Percentiles rank a stretch among this genome's conserved stretches.
Evolutionary conservation across 2,329 filamentous ascomycete genomes (phyloP).

Genomic region (Paracorniculantispora psalliotae): DNA sequence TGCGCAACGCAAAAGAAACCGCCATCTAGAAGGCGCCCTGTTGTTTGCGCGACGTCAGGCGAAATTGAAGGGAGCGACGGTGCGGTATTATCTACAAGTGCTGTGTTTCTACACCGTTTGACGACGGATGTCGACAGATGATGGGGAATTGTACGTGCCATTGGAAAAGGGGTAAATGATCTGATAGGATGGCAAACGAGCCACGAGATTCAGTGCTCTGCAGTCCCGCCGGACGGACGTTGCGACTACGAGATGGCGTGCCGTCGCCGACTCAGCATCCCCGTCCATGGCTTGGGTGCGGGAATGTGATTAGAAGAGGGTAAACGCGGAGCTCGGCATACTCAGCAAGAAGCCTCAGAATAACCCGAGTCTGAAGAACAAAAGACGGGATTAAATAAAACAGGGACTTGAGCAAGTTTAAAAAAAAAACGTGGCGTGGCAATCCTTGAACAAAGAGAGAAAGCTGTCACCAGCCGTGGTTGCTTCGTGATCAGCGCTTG

Average conservation of each 20-base stretch:
- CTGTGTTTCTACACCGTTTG: neutral
- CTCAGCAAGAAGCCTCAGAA: neutral
- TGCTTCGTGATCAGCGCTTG: conserved; percentile 3
- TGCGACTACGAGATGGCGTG: too few species aligned
- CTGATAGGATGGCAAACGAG: neutral
- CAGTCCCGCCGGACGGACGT: neutral
- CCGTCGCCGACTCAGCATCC: neutral
- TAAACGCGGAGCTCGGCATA: neutral
- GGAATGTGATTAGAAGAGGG: neutral
- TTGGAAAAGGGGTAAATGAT: neutral
- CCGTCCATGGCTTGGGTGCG: neutral
- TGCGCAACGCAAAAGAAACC: neutral
- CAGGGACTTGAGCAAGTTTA: neutral
- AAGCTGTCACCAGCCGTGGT: neutral
- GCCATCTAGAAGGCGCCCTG: neutral
- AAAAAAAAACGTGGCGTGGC: neutral
- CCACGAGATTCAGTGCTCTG: neutral
- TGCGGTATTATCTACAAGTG: neutral
- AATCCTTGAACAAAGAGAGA: neutral
- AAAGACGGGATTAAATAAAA: neutral
- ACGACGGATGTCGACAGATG: too few species aligned
- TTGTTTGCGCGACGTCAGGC: neutral
- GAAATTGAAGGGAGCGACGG: conserved; percentile 1
- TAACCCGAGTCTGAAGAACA: neutral
- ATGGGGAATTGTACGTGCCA: neutral